Base-by-base conservation (phyloP, 805 yeast species). In the Wickerhamiella dianesei region DNA sequence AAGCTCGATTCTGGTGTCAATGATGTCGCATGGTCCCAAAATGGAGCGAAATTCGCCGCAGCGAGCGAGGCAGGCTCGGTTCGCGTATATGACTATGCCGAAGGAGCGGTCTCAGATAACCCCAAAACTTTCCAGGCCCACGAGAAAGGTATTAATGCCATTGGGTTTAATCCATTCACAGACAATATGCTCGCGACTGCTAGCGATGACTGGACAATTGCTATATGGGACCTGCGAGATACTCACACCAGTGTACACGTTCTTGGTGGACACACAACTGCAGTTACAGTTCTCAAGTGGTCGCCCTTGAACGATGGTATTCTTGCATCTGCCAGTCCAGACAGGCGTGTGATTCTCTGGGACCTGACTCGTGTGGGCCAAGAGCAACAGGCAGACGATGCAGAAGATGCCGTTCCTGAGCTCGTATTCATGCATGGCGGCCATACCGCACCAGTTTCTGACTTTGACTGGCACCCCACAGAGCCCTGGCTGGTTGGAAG, bases 401-500 rank as follows among this genome's bases (percentile, higher is more conserved):
- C 86, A 25, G 94, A 82, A 53, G 96, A 86, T 57, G 96, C 94
- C 37, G 82, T 82, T 21, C 89, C 95, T 3, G 96, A 86, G 61
- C 64, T 86, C 35, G 68, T 85, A 56, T 82, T 85, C 87, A 82
- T 86, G 80, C 95, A 86, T 60, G 94, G 94, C 36, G 95, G 95
- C 18, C 95, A 86, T 21, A 29, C 44, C 18, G 44, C 86, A 2
- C 74, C 77, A 46, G 71, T 85, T 35, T 71, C 76, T 47, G 88
- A 80, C 53, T 67, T 79, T 44, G 77, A 72, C 48, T 74, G 86
- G 71, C 78, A 80, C 54, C 82, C 83, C 2, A 61, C 57, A 9
- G 63, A 77, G 44, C 67, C 69, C 21, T 72, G 77, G 61, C 67
- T 80, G 3, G 62, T 76, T 37, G 79, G 78, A 2, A 73, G 81